Conservation (phyloP, 1,284 basidiomycete species). For the Mycena sp. region DNA sequence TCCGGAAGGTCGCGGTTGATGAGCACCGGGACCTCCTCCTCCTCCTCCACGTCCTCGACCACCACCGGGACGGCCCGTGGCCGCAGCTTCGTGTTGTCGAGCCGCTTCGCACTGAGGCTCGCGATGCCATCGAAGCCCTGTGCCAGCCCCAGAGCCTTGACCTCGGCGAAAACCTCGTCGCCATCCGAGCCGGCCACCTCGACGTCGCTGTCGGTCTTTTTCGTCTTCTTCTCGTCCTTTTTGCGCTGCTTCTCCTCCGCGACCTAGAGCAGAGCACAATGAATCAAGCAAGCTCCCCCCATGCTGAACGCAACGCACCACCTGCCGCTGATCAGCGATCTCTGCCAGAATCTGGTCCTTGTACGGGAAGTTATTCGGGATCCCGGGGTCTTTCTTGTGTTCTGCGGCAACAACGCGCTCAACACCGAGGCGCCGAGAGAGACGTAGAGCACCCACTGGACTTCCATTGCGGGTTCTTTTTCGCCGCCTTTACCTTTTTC, state of each 20-base stretch:
- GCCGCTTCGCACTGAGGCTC: constrained; percentile 51
- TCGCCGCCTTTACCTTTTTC: constrained; percentile 82
- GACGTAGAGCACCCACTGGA: constrained; percentile 71
- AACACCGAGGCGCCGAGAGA: background rate
- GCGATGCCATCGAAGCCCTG: constrained; percentile 52
- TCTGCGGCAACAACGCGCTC: constrained; percentile 49
- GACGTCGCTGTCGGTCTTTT: constrained; percentile 36
- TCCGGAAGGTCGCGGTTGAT: constrained; percentile 76
- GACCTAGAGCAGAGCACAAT: constrained; percentile 49
- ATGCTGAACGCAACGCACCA: constrained; percentile 54
- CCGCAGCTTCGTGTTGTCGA: constrained; percentile 45
- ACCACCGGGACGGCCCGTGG: constrained; percentile 38
- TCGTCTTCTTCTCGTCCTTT: constrained; percentile 60
- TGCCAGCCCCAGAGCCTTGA: constrained; percentile 25
- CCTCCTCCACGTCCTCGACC: constrained; percentile 51
- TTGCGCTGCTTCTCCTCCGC: constrained; percentile 79
- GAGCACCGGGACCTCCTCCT: constrained; percentile 66
- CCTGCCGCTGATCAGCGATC: constrained; percentile 80
- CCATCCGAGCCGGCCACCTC: constrained; percentile 44
- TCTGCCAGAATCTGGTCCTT: constrained; percentile 98
- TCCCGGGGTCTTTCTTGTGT: constrained; percentile 90
- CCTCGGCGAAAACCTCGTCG: constrained; percentile 40
- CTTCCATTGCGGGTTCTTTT: constrained; percentile 92
- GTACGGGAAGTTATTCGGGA: constrained; percentile 97
- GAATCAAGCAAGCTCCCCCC: background rate